Conservation (phyloP, 176 grass and related monocot species). For the Raddia distichophylla region DNA sequence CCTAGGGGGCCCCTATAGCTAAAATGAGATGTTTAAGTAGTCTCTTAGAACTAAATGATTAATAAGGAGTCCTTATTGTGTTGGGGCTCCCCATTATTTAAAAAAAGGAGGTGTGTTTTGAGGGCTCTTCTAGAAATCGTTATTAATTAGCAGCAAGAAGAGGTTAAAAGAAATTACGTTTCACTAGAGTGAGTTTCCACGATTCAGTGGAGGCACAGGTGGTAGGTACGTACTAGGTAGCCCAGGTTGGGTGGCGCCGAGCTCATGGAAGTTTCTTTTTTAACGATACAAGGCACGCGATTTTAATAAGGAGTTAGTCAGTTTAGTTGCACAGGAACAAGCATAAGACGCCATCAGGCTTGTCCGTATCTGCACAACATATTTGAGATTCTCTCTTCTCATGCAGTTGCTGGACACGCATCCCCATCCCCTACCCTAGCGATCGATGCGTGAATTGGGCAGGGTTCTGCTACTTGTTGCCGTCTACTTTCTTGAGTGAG, state of each 20-base stretch:
- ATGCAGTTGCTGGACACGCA: neutral
- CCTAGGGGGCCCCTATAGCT: no score
- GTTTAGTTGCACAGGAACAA: neutral
- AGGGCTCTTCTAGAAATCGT: no score
- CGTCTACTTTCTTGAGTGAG: neutral
- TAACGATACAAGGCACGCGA: neutral
- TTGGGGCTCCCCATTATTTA: no score
- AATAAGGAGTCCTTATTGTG: no score
- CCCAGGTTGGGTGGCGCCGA: constrained; percentile 13
- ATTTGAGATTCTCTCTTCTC: constrained; percentile 13
- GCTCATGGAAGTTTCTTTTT: constrained; percentile 28
- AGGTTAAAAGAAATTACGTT: no score
- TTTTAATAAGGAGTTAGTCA: neutral
- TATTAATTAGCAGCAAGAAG: no score
- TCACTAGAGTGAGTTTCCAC: no score
- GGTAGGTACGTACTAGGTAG: neutral
- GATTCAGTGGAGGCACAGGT: no score
- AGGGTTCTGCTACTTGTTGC: neutral
- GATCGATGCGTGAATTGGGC: neutral
- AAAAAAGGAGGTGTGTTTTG: no score
- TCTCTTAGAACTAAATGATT: no score
- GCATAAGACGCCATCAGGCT: constrained; percentile 13
- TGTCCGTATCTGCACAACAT: constrained; percentile 12
- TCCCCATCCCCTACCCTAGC: neutral
- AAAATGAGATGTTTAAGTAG: no score